Conservation (phyloP, 345 rosid species). For the Punica granatum region DNA sequence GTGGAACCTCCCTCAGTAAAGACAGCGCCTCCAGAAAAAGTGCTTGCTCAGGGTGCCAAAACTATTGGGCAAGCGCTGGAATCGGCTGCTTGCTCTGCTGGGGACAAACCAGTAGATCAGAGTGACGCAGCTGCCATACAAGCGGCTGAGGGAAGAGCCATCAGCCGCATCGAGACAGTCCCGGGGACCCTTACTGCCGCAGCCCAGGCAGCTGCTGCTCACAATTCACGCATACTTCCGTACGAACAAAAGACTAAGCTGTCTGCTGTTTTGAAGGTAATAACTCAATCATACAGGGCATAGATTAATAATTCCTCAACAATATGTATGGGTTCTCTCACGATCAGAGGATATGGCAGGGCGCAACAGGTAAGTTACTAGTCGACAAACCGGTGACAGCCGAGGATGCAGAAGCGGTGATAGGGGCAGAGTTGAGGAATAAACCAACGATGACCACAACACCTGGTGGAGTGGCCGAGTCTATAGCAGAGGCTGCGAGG, state of each 20-base stretch:
- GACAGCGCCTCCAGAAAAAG: slow-evolving; percentile 6
- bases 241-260: slow-evolving; percentile 57
- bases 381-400: slow-evolving; percentile 39
- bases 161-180: slow-evolving; percentile 44
- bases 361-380: slow-evolving; percentile 29
- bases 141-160: slow-evolving; percentile 81
- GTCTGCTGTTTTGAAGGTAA: slow-evolving; percentile 54
- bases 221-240: slow-evolving; percentile 34
- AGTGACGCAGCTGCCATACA: slow-evolving; percentile 86
- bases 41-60: slow-evolving; percentile 25
- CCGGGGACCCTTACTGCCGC: slow-evolving; percentile 65
- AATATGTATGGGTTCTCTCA: too few relatives aligned
- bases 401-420: slow-evolving; percentile 47
- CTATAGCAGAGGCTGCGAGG: slow-evolving; percentile 44
- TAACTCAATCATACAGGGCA: not conserved
- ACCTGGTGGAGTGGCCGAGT: slow-evolving; percentile 55
- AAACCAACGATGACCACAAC: slow-evolving; percentile 28
- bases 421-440: slow-evolving; percentile 38
- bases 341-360: slow-evolving; percentile 17
- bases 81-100: slow-evolving; percentile 61
- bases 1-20: slow-evolving; percentile 13
- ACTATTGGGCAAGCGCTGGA: slow-evolving; percentile 71
- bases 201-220: slow-evolving; percentile 73
- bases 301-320: too few relatives aligned
- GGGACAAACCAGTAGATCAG: slow-evolving; percentile 69